phyloP scores from a whole-genome alignment of 2,329 filamentous ascomycete species.

The Cercospora sesami region DNA sequence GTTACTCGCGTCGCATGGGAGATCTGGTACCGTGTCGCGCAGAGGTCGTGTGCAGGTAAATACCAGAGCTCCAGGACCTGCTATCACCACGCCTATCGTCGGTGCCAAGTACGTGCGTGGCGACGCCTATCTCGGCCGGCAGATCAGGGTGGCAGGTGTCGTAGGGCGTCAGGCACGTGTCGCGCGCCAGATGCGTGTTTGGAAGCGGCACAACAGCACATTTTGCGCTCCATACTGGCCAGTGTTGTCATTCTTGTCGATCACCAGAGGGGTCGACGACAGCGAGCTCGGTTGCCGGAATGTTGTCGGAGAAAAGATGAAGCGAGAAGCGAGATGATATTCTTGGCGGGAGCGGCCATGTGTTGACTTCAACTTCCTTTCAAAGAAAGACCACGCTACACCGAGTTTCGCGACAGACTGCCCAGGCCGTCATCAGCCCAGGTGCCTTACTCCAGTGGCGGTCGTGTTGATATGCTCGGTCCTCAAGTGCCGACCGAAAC shows the following conservation, averaged over 20 bases:
- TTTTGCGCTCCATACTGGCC: neutral
- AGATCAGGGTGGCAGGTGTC: neutral
- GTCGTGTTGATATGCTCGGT: neutral
- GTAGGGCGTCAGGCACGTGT: neutral
- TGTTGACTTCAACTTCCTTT: neutral
- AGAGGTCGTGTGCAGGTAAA: neutral
- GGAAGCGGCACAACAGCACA: neutral
- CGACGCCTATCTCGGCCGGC: slow-evolving; percentile 3
- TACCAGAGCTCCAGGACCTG: neutral
- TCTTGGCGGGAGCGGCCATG: neutral
- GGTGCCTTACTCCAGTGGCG: neutral
- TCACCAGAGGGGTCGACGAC: neutral
- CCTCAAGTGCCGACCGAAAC: neutral
- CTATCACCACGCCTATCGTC: slow-evolving; percentile 5
- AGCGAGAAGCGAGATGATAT: neutral
- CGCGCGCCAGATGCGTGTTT: neutral
- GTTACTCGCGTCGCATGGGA: neutral
- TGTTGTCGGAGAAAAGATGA: neutral
- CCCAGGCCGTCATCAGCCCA: neutral
- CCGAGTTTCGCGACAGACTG: neutral
- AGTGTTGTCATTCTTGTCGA: slow-evolving; percentile 1
- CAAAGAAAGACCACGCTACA: neutral
- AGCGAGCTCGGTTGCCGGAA: neutral
- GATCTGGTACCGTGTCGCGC: neutral
- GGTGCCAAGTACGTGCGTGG: neutral